Conservation (phyloP, 306 rosid species). For the Vicia sativa region DNA sequence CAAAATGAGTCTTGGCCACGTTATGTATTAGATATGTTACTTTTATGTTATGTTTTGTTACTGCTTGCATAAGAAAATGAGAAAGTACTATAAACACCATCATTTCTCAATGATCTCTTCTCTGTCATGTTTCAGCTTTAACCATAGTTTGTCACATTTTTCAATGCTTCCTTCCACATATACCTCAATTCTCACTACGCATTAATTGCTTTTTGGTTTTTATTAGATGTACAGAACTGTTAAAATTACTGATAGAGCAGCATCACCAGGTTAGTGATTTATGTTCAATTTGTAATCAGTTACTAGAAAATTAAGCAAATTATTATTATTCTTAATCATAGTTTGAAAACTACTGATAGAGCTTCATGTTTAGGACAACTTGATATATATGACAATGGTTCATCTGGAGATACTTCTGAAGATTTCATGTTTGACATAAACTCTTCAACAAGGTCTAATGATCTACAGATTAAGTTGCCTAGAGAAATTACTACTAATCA, state of each 20-base stretch:
- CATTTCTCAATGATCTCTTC: slow-evolving; percentile 87
- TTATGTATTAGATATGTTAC: not conserved
- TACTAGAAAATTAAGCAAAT: slow-evolving; percentile 22
- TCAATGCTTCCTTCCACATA: slow-evolving; percentile 23
- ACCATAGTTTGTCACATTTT: slow-evolving; percentile 67
- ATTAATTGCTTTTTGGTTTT: not conserved
- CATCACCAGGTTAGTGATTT: slow-evolving; percentile 66
- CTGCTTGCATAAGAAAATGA: not conserved
- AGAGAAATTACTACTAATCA: slow-evolving; percentile 47
- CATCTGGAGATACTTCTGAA: slow-evolving; percentile 86
- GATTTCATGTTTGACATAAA: slow-evolving; percentile 71
- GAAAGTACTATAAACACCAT: slow-evolving; percentile 67
- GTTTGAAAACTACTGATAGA: too few relatives aligned
- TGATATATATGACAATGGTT: slow-evolving; percentile 74
- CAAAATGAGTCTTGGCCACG: slow-evolving; percentile 54
- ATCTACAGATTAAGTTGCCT: slow-evolving; percentile 51
- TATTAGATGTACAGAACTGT: slow-evolving; percentile 94
- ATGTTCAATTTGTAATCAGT: not conserved
- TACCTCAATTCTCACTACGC: not conserved
- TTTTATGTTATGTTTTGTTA: not conserved
- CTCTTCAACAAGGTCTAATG: slow-evolving; percentile 54
- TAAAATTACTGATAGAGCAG: slow-evolving; percentile 85
- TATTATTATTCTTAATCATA: not conserved
- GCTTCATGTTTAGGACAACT: slow-evolving; percentile 60
- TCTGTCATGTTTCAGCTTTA: slow-evolving; percentile 45